Evolutionary conservation across 805 yeast genomes (phyloP).

Genomic region (Yueomyces sinensis): DNA sequence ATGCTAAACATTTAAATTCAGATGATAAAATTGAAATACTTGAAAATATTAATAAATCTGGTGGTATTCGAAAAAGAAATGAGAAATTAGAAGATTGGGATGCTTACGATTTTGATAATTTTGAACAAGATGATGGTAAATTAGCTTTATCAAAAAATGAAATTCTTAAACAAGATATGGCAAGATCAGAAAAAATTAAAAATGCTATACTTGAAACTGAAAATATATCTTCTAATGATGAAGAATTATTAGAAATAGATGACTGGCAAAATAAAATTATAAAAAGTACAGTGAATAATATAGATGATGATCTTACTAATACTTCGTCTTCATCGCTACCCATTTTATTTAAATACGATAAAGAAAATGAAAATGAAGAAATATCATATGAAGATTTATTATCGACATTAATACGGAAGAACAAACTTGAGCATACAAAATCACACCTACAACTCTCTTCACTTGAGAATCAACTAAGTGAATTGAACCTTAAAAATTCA

Average conservation of each 20-base stretch:
- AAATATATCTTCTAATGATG: not conserved
- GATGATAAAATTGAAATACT: constrained; percentile 17
- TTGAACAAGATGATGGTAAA: constrained; percentile 15
- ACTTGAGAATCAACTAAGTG: not conserved
- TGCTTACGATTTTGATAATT: constrained; percentile 4
- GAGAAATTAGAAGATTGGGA: constrained; percentile 5
- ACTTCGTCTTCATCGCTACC: not conserved
- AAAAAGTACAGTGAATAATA: not conserved
- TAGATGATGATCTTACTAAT: not conserved
- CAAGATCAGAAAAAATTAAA: constrained; percentile 9
- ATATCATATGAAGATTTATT: not conserved
- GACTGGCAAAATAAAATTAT: not conserved
- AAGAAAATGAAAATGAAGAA: not conserved
- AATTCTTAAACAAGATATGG: constrained; percentile 1
- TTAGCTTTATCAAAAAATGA: constrained; percentile 15
- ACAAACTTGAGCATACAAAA: not conserved
- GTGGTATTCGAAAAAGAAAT: constrained; percentile 5
- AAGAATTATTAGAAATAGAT: not conserved
- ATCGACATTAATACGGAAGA: not conserved
- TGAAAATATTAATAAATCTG: constrained; percentile 10
- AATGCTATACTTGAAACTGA: constrained; percentile 8
- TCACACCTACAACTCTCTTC: not conserved
- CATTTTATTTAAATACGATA: not conserved
- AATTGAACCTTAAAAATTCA: not conserved
- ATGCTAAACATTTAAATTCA: constrained; percentile 13